These are phyloP conservation scores for Cladorrhinum sp. DNA, from an alignment of 2,329 filamentous ascomycete species.

Conservation along the genomic window DNA sequence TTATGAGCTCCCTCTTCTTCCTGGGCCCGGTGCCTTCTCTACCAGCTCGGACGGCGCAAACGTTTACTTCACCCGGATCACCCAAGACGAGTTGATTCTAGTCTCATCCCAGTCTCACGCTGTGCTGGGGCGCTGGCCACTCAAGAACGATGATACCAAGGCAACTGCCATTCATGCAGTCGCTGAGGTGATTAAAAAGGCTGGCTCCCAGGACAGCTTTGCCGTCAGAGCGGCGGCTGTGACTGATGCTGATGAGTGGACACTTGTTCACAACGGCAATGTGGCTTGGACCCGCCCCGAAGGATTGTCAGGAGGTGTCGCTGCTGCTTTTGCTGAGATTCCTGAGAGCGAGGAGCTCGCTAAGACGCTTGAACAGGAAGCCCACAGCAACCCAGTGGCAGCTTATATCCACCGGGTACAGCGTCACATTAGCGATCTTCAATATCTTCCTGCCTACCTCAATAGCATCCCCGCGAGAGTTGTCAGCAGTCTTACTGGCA, in stretches of 20 bases:
- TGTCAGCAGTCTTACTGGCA: conserved; percentile 61
- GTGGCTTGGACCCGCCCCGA: conserved; percentile 78
- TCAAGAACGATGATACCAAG: conserved; percentile 44
- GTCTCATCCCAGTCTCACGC: conserved; percentile 74
- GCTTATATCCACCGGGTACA: conserved; percentile 88
- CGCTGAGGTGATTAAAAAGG: conserved; percentile 78
- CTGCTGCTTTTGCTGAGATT: conserved; percentile 77
- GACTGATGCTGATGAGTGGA: conserved; percentile 70
- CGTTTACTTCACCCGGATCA: conserved; percentile 84
- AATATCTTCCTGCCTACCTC: conserved; percentile 72
- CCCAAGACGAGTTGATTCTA: conserved; percentile 68
- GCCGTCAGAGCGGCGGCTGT: conserved; percentile 76
- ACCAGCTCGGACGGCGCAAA: conserved; percentile 74
- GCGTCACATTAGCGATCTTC: conserved; percentile 76
- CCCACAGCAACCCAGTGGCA: conserved; percentile 71
- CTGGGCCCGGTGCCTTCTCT: conserved; percentile 72
- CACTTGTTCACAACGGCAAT: conserved; percentile 78
- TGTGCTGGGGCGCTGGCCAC: conserved; percentile 71
- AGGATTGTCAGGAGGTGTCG: conserved; percentile 73
- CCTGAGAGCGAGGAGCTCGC: conserved; percentile 71
- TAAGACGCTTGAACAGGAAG: conserved; percentile 79
- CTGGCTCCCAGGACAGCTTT: conserved; percentile 58
- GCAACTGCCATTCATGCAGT: conserved; percentile 62
- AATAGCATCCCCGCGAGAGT: conserved; percentile 66
- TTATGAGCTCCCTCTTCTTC: conserved; percentile 72